Conservation (phyloP, 306 rosid species). For the Prunus salicina region DNA sequence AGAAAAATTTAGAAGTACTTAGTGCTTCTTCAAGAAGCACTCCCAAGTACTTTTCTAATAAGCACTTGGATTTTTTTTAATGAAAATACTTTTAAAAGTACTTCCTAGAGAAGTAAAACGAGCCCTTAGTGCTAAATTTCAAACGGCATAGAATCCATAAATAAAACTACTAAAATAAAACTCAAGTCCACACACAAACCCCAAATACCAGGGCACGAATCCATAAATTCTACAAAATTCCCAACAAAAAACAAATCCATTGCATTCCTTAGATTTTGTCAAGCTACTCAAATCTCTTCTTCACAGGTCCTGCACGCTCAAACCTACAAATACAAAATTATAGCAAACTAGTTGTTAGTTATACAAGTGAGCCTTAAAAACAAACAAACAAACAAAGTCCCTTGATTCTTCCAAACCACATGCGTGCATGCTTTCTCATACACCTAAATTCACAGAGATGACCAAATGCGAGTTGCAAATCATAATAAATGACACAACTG, state of each 20-base stretch:
- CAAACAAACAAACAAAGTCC: background rate
- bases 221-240: constrained; percentile 1
- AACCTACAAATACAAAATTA: constrained; percentile 40
- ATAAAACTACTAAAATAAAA: background rate
- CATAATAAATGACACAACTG: background rate
- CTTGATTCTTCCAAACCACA: background rate
- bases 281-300: constrained; percentile 1
- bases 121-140: too few species aligned
- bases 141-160: background rate
- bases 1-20: too few species aligned
- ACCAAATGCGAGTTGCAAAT: background rate
- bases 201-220: background rate
- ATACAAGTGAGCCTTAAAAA: background rate
- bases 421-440: background rate
- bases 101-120: too few species aligned
- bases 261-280: background rate
- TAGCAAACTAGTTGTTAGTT: background rate
- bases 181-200: background rate
- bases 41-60: too few species aligned
- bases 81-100: too few species aligned
- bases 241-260: background rate
- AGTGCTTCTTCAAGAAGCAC: too few species aligned
- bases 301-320: constrained; percentile 83
- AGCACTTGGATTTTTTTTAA: too few species aligned
- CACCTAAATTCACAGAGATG: background rate